A percentile compares a stretch with the other conserved stretches of the same genome.
These are phyloP conservation scores for Cenchrus purpureus DNA, from an alignment of 176 grass and related monocot genomes.

Conservation along the genomic window DNA sequence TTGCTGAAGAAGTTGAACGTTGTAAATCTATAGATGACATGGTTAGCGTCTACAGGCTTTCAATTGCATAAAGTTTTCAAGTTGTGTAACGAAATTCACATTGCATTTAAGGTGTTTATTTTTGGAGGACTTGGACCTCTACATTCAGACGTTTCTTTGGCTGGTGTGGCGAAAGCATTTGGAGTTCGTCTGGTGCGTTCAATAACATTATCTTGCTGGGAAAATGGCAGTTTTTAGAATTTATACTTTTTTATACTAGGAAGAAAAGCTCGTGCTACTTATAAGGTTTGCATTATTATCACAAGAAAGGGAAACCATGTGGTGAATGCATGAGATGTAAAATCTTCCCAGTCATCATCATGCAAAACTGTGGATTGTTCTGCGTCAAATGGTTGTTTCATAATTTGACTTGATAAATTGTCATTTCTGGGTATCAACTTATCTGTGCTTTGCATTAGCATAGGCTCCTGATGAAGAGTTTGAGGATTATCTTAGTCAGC, in stretches of 20 bases:
- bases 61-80: slow-evolving; percentile 34
- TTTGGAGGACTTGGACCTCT: slow-evolving; percentile 95
- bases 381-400: slow-evolving; percentile 17
- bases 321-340: slow-evolving; percentile 31
- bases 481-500: slow-evolving; percentile 91
- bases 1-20: slow-evolving; percentile 85
- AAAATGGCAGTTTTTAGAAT: not conserved
- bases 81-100: slow-evolving; percentile 19
- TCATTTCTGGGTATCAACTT: slow-evolving; percentile 26
- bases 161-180: slow-evolving; percentile 97
- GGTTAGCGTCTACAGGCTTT: slow-evolving; percentile 54
- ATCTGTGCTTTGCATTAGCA: slow-evolving; percentile 46
- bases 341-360: not conserved
- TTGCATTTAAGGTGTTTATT: slow-evolving; percentile 77
- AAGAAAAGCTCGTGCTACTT: too few relatives aligned
- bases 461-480: slow-evolving; percentile 99
- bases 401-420: not conserved
- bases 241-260: too few relatives aligned
- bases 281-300: not conserved
- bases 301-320: slow-evolving; percentile 13
- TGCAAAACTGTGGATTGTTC: slow-evolving; percentile 23
- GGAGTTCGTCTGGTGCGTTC: slow-evolving; percentile 87
- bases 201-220: slow-evolving; percentile 19
- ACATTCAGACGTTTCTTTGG: slow-evolving; percentile 87
- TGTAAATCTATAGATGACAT: slow-evolving; percentile 76